phyloP scores from a whole-genome alignment of 1,284 basidiomycete species.

The Singerocomus rubriflavus region DNA sequence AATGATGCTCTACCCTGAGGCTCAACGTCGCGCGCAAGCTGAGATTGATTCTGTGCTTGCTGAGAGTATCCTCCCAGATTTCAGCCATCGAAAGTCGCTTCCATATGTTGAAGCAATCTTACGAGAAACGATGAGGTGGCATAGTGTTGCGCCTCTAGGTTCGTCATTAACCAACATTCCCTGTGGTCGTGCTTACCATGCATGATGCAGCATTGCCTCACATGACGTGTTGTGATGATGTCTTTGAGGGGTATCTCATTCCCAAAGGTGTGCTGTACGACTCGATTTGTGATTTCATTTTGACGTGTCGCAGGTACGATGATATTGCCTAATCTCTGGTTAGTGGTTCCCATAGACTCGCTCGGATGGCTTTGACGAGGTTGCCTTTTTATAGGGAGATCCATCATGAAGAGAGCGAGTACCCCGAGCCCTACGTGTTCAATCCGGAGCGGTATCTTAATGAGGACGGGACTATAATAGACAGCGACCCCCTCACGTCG shows the following conservation, averaged over 20 bases:
- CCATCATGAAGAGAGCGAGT: constrained; percentile 31
- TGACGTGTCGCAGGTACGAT: constrained; percentile 23
- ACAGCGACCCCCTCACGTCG: constrained; percentile 25
- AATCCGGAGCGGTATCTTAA: constrained; percentile 28
- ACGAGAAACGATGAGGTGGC: constrained; percentile 35
- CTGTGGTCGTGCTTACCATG: constrained; percentile 8
- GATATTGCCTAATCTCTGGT: constrained; percentile 33
- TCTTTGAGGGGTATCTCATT: constrained; percentile 33
- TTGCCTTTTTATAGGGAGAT: constrained; percentile 22
- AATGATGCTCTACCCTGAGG: constrained; percentile 33
- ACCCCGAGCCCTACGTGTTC: constrained; percentile 25
- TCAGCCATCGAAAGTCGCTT: constrained; percentile 26
- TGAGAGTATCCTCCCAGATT: constrained; percentile 20
- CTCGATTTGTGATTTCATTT: background rate
- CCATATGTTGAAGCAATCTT: constrained; percentile 33
- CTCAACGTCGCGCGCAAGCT: constrained; percentile 29
- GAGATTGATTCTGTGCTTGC: constrained; percentile 31
- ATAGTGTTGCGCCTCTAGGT: constrained; percentile 31
- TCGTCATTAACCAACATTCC: background rate
- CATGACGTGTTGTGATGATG: constrained; percentile 26
- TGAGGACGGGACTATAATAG: constrained; percentile 25
- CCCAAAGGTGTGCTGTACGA: constrained; percentile 27
- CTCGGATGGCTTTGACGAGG: background rate
- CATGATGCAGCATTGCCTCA: constrained; percentile 28
- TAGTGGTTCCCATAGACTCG: constrained; percentile 6